Percentiles rank a stretch among this genome's conserved stretches.
Conservation (phyloP, 495 filamentous ascomycete genomes). For the Lepidopterella palustris region DNA sequence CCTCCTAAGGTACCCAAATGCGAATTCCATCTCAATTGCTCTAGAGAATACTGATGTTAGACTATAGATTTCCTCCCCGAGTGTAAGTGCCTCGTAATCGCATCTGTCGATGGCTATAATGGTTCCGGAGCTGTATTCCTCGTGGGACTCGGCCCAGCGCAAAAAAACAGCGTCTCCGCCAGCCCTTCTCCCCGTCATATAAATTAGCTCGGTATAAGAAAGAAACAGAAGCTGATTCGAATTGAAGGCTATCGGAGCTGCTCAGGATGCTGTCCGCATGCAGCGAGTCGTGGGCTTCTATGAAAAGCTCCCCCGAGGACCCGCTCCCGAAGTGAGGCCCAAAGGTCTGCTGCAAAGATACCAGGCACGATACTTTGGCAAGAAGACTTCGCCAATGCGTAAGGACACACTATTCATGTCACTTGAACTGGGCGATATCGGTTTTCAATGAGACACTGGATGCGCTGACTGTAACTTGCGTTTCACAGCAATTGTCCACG, state of each 20-base stretch:
- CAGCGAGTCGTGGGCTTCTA: conserved; percentile 96
- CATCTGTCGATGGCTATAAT: conserved; percentile 23
- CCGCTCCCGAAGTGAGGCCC: conserved; percentile 70
- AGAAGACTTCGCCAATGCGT: conserved; percentile 83
- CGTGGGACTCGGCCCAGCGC: conserved; percentile 13
- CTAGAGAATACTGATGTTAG: conserved; percentile 25
- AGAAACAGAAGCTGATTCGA: conserved; percentile 10
- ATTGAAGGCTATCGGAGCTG: conserved; percentile 75
- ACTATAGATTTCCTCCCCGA: conserved; percentile 76
- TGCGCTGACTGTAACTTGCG: conserved; percentile 18
- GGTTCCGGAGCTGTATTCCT: conserved; percentile 1
- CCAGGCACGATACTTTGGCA: conserved; percentile 90
- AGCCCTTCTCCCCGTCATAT: background rate
- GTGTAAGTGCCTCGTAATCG: conserved; percentile 55
- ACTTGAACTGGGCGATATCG: background rate
- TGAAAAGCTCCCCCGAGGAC: conserved; percentile 86
- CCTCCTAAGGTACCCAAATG: conserved; percentile 75
- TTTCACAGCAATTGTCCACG: conserved; percentile 71
- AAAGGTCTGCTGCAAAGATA: conserved; percentile 79
- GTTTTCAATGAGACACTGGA: background rate
- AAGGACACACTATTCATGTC: conserved; percentile 42
- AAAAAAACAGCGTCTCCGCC: conserved; percentile 9
- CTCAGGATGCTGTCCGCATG: conserved; percentile 92
- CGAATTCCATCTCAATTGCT: background rate
- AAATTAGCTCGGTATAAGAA: background rate